Base-by-base conservation (phyloP, 1,284 basidiomycete genomes). In the Paramarasmius palmivorus region DNA sequence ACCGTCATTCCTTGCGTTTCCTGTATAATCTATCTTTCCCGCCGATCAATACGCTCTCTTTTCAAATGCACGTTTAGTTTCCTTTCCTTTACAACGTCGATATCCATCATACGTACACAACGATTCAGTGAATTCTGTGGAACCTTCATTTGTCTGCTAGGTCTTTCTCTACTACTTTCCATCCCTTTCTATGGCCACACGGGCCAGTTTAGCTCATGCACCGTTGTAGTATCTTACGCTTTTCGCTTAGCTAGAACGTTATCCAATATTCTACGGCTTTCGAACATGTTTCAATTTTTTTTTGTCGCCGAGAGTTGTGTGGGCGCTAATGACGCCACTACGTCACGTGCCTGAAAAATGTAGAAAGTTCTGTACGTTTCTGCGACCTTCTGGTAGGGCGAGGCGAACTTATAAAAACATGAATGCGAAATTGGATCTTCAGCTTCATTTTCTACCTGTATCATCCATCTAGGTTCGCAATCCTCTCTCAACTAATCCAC, bases 351-450 rank as follows among this genome's bases (percentile, higher is more conserved):
- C 8, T 49, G 36, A 40, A 44, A 32, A 26, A 19, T 39, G 39
- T 49, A 35, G 53, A 54, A 54, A 40, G 40, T 17, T 41, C 25
- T 35, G 23, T 40, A 55, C 50, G 35, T 25, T 55, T 41, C 38
- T 36, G n/a, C 26, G 49, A 47, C 35, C 29, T 55, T 55, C 53
- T 32, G 49, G 53, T 29, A 25, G 1, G 32, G 23, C 22, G 29
- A 2, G 6, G 22, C 17, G n/a, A 35, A 23, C 17, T 46, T 55
- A 55, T 50, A 55, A 54, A 50, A 41, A 15, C 20, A 37, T 22
- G 17, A 22, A 44, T 9, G 20, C 40, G 15, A 36, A 34, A 17
- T 15, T 20, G 12, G 23, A 14, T 25, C 7, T n/a, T 25, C 34
- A 41, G 25, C 14, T 15, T 36, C 20, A 36, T 50, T 34, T 41